Evolutionary conservation across 495 filamentous ascomycete species (phyloP), one percentile per base, ranked within the genome.

Genomic region (Hypoxylon rickii): DNA sequence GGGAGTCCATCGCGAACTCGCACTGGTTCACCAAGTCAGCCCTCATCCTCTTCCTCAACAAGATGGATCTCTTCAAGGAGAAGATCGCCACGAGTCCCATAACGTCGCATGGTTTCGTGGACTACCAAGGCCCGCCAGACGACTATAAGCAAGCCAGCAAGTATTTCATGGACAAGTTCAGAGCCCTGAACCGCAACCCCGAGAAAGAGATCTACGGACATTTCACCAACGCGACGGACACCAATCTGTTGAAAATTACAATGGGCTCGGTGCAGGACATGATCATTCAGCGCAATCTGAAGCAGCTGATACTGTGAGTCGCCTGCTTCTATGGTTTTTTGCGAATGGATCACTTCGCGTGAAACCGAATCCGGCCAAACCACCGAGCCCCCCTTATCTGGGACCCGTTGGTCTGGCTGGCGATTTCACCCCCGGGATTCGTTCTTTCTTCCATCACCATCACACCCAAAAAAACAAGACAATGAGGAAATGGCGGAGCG

Each of bases 231-330:
- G 92, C 92, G 5, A 97, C 92, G 7, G 92, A 97, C 71, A 97
- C 92, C 26, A 94, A 95, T 68, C 74, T 98, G 45, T 79, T 98
- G 47, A 97, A 96, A 75, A 95, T 93, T 61, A 98, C 94, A 18
- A 98, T 98, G 94, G 82, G 84, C 47, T 95, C 89, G 20, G 94
- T 98, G 26, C 94, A 97, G 68, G 94, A 98, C 69, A 98, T 97
- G 89, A 97, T 98, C 72, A 93, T 98, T 62, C 94, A 98, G 78
- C 88, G 91, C 72, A 98, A 98, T 72, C 80, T 98, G 51, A 90
- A 96, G 75, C 87, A 88, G 68, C 77, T 98, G 63, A 96, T 98
- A 66, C 83, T 97, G 76, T 98, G 84, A 92, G 68, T 66, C 51
- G 59, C 55, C 52, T 65, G 57, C 51, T 66, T 62, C 47, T 36